Conservation (phyloP, 2,329 filamentous ascomycete genomes). For the Canariomyces notabilis region DNA sequence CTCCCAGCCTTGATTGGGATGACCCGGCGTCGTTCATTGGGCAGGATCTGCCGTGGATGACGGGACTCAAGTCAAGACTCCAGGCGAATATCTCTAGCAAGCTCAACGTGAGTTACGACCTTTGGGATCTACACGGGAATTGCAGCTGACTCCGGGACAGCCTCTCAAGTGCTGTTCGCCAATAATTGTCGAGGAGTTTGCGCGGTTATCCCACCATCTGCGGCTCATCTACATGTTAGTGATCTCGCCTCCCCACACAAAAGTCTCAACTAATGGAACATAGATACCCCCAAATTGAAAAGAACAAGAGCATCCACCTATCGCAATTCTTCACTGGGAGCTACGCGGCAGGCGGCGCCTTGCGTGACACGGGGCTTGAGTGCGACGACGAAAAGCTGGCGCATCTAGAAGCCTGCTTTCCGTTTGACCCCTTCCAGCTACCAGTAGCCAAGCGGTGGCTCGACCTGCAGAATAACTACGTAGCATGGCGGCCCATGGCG, state of each 20-base stretch:
- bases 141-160: conserved; percentile 5
- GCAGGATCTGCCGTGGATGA: conserved; percentile 73
- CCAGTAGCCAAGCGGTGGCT: conserved; percentile 86
- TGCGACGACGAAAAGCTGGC: conserved; percentile 69
- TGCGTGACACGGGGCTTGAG: conserved; percentile 48
- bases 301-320: conserved; percentile 84
- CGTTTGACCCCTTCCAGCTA: conserved; percentile 93
- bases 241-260: not conserved
- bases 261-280: not conserved
- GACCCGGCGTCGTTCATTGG: conserved; percentile 57
- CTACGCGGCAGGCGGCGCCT: conserved; percentile 50
- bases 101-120: conserved; percentile 54
- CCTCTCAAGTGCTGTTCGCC: conserved; percentile 93
- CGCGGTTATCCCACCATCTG: conserved; percentile 78
- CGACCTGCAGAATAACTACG: conserved; percentile 65
- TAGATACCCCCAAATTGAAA: conserved; percentile 72
- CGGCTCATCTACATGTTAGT: conserved; percentile 72
- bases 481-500: conserved; percentile 71
- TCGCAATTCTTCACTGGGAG: conserved; percentile 60
- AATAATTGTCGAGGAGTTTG: conserved; percentile 85
- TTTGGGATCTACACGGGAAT: not conserved
- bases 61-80: conserved; percentile 67
- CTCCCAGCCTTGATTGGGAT: conserved; percentile 57
- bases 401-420: conserved; percentile 90
- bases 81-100: conserved; percentile 76